These are phyloP conservation scores for Emmonsia crescens DNA, from an alignment of 2,329 filamentous ascomycete genomes.

Conservation along the genomic window DNA sequence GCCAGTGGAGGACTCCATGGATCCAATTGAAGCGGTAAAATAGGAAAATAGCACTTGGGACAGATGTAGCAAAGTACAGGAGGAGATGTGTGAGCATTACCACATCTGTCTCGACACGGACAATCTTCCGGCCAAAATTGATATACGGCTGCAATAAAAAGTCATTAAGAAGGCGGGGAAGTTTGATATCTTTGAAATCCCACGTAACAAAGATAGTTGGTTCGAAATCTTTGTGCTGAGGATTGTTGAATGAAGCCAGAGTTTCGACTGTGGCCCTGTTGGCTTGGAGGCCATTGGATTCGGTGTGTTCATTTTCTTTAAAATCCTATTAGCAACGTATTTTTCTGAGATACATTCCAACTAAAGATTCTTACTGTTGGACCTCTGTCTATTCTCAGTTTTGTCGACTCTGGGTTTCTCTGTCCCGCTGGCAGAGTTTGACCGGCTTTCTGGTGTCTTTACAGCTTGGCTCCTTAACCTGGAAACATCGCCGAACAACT, in stretches of 20 bases:
- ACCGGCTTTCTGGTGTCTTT: constrained; percentile 2
- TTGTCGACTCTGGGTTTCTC: too few relatives aligned
- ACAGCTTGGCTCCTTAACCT: constrained; percentile 7
- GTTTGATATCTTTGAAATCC: constrained; percentile 38
- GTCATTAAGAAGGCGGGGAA: constrained; percentile 33
- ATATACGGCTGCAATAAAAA: constrained; percentile 52
- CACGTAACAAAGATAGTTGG: constrained; percentile 45
- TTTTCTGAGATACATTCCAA: background rate
- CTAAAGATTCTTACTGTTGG: background rate
- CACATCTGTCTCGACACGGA: constrained; percentile 60
- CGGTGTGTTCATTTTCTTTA: background rate
- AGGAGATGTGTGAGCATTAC: constrained; percentile 68
- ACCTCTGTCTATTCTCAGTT: background rate
- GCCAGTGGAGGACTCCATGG: constrained; percentile 55
- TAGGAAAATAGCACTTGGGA: constrained; percentile 57
- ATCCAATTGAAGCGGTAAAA: constrained; percentile 56
- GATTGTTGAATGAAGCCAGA: constrained; percentile 42
- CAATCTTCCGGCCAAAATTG: constrained; percentile 43
- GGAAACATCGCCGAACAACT: constrained; percentile 25
- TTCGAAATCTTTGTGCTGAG: constrained; percentile 38
- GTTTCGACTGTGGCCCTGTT: constrained; percentile 29
- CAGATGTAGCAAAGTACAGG: constrained; percentile 57
- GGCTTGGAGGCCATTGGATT: background rate
- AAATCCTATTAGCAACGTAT: background rate
- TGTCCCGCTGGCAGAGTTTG: background rate